These are phyloP conservation scores for Dicorynia guianensis DNA, from an alignment of 306 rosid genomes.

Conservation along the genomic window DNA sequence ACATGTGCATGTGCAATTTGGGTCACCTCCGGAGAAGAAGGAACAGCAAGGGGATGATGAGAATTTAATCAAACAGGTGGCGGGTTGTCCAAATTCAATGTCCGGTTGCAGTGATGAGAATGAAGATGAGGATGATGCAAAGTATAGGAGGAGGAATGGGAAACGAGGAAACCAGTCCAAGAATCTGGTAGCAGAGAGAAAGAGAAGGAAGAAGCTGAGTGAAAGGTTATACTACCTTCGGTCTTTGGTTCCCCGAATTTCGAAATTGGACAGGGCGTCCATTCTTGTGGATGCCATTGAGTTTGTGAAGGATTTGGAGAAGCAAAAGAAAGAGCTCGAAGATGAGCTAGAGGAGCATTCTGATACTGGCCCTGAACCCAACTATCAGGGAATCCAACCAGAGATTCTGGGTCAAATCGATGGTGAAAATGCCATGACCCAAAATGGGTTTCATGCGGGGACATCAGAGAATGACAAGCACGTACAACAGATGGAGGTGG, in stretches of 20 bases:
- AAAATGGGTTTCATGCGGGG: conserved; percentile 54
- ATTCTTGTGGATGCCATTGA: conserved; percentile 94
- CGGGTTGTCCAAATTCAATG: conserved; percentile 65
- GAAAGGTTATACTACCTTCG: conserved; percentile 85
- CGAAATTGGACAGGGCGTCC: conserved; percentile 91
- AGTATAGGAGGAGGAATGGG: conserved; percentile 69
- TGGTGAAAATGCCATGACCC: conserved; percentile 46
- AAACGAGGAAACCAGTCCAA: conserved; percentile 73
- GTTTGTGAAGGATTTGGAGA: conserved; percentile 75
- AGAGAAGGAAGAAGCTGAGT: conserved; percentile 92
- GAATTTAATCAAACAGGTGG: conserved; percentile 56
- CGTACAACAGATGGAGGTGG: conserved; percentile 88
- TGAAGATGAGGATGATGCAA: conserved; percentile 80
- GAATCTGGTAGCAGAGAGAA: conserved; percentile 88
- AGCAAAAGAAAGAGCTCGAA: conserved; percentile 81
- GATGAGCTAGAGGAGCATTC: conserved; percentile 86
- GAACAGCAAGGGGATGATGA: conserved; percentile 64
- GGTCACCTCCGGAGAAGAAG: conserved; percentile 51
- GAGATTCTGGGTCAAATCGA: conserved; percentile 47
- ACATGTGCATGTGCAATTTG: conserved; percentile 41
- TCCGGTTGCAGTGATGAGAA: conserved; percentile 91
- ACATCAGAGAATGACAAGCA: conserved; percentile 57
- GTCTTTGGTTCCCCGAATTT: conserved; percentile 86
- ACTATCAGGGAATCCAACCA: conserved; percentile 43
- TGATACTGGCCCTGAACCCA: conserved; percentile 55